Percentiles rank a stretch among this genome's conserved stretches.
These are phyloP conservation scores for Boehmeria nivea DNA, from an alignment of 306 rosid genomes.

Conservation along the genomic window DNA sequence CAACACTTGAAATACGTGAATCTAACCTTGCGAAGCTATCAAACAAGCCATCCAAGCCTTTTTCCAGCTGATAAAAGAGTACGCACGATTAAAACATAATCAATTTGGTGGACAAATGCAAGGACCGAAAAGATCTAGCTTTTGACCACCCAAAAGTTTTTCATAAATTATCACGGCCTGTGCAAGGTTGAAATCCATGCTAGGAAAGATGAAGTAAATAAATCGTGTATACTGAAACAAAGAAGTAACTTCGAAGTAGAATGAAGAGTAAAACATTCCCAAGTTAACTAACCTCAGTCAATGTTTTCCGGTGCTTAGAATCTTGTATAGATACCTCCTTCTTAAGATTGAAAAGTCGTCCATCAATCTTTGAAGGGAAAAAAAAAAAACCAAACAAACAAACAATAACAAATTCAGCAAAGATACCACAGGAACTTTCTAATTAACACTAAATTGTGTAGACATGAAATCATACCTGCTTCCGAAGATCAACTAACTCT, in stretches of 20 bases:
- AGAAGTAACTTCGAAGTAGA: too few species aligned
- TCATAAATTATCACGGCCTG: too few species aligned
- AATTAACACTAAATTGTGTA: neutral
- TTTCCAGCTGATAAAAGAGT: conserved; percentile 69
- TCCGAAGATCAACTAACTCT: conserved; percentile 87
- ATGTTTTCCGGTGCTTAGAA: conserved; percentile 88
- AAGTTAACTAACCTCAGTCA: conserved; percentile 66
- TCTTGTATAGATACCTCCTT: conserved; percentile 90
- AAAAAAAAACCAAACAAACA: neutral
- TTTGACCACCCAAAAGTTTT: too few species aligned
- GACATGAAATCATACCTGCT: conserved; percentile 51
- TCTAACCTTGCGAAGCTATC: conserved; percentile 96
- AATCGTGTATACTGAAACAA: too few species aligned
- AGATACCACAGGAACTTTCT: neutral
- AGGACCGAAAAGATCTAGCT: too few species aligned
- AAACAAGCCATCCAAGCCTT: conserved; percentile 97
- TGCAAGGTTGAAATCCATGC: too few species aligned
- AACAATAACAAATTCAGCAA: conserved; percentile 7
- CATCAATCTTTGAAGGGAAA: conserved; percentile 65
- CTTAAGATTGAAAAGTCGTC: conserved; percentile 71
- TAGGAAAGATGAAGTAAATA: too few species aligned
- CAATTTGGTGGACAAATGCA: too few species aligned
- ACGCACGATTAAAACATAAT: conserved; percentile 1
- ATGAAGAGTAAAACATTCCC: neutral
- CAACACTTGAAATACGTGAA: conserved; percentile 98